These are phyloP conservation scores for Heterobasidion annosum DNA, from an alignment of 1,284 basidiomycete genomes.

Conservation along the genomic window DNA sequence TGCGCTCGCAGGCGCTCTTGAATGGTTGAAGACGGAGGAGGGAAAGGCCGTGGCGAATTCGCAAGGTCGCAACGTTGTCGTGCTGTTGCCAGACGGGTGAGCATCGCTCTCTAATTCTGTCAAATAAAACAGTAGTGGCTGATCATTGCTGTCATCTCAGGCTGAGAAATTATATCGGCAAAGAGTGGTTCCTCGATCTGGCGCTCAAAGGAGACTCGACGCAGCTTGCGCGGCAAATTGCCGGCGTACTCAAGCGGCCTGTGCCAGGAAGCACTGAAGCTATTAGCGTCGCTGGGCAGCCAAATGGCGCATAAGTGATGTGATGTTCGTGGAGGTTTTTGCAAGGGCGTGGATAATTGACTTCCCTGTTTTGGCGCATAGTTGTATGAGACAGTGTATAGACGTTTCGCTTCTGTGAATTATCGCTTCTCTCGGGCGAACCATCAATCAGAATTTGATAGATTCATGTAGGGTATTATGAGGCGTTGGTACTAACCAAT, in stretches of 20 bases:
- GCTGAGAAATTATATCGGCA: conserved; percentile 95
- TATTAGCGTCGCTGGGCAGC: not conserved
- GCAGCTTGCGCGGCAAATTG: conserved; percentile 39
- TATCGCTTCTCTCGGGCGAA: not conserved
- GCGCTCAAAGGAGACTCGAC: conserved; percentile 48
- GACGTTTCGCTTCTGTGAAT: not conserved
- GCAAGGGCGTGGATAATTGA: not conserved
- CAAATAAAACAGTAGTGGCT: not conserved
- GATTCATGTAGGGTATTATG: too few relatives aligned
- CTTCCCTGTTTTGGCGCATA: not conserved
- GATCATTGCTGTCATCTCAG: conserved; percentile 27
- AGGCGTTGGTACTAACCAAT: too few relatives aligned
- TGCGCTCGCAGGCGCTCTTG: conserved; percentile 69
- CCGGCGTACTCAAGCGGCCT: conserved; percentile 25
- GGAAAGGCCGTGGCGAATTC: conserved; percentile 65
- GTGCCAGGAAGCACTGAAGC: too few relatives aligned
- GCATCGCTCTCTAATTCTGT: not conserved
- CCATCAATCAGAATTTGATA: not conserved
- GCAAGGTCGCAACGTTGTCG: conserved; percentile 78
- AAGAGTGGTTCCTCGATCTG: conserved; percentile 74
- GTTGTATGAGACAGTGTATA: not conserved
- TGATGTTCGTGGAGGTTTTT: not conserved
- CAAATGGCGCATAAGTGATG: not conserved
- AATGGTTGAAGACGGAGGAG: conserved; percentile 66
- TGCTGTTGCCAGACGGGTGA: conserved; percentile 85